Conservation (phyloP, 1,139 yeast species). For the Hyphopichia pseudoburtonii region DNA sequence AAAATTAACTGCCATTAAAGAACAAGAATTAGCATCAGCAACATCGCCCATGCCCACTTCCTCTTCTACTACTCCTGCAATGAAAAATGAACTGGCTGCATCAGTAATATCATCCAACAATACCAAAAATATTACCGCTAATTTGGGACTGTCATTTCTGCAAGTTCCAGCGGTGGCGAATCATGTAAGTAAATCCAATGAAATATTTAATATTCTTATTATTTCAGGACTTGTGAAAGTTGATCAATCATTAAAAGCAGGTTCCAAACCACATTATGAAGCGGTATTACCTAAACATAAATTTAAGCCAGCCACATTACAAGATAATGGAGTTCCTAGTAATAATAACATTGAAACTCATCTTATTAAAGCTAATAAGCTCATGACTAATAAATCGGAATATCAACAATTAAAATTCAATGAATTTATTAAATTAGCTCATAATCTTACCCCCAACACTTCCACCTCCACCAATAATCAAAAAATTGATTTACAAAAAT, state of each 20-base stretch:
- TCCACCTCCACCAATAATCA: constrained; percentile 11
- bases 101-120: constrained; percentile 3
- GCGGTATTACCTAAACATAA: constrained; percentile 39
- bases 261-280: constrained; percentile 38
- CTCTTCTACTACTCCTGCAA: constrained; percentile 16
- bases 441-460: constrained; percentile 14
- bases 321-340: constrained; percentile 12
- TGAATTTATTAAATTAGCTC: constrained; percentile 28
- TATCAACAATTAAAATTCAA: constrained; percentile 29
- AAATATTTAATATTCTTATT: constrained; percentile 33
- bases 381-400: constrained; percentile 17
- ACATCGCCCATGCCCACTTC: constrained; percentile 13
- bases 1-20: constrained; percentile 34
- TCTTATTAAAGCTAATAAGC: constrained; percentile 16
- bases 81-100: constrained; percentile 13
- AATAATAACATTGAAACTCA: constrained; percentile 35
- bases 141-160: constrained; percentile 10
- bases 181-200: constrained; percentile 16
- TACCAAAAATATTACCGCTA: constrained; percentile 6
- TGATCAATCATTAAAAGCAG: constrained; percentile 46
- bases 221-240: constrained; percentile 39
- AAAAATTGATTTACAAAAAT: constrained; percentile 29
- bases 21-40: constrained; percentile 27
- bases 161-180: constrained; percentile 4
- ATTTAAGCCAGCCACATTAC: constrained; percentile 19